Evolutionary conservation across 2,329 filamentous ascomycete species (phyloP).

Genomic region (Alternaria sp.): DNA sequence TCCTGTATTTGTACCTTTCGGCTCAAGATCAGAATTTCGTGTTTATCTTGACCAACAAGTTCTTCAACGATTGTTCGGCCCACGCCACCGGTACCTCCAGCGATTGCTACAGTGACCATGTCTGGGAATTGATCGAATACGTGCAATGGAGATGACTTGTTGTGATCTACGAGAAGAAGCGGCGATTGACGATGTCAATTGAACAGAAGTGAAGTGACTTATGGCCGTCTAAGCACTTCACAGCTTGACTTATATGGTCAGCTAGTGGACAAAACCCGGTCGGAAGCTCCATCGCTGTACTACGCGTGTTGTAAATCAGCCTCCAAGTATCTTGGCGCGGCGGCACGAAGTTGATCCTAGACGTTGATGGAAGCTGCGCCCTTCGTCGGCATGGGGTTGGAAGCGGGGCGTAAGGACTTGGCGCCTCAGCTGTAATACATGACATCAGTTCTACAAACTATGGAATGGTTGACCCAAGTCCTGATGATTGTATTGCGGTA

Average conservation of each 20-base stretch:
- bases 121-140: background rate
- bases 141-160: background rate
- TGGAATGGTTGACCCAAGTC: background rate
- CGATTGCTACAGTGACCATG: constrained; percentile 28
- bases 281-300: background rate
- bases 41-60: constrained; percentile 19
- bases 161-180: background rate
- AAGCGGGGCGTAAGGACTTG: background rate
- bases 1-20: constrained; percentile 15
- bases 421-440: background rate
- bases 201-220: background rate
- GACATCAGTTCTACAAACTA: background rate
- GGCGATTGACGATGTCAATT: background rate
- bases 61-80: constrained; percentile 28
- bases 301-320: background rate
- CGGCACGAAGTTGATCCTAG: background rate
- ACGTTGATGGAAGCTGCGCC: background rate
- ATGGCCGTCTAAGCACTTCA: background rate
- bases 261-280: background rate
- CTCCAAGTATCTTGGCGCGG: background rate
- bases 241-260: background rate
- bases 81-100: constrained; percentile 34
- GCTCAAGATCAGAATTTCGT: constrained; percentile 26
- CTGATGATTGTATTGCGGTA: background rate
- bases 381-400: background rate